Evolutionary conservation across 306 rosid genomes (phyloP).

Genomic region (Sophora flavescens): DNA sequence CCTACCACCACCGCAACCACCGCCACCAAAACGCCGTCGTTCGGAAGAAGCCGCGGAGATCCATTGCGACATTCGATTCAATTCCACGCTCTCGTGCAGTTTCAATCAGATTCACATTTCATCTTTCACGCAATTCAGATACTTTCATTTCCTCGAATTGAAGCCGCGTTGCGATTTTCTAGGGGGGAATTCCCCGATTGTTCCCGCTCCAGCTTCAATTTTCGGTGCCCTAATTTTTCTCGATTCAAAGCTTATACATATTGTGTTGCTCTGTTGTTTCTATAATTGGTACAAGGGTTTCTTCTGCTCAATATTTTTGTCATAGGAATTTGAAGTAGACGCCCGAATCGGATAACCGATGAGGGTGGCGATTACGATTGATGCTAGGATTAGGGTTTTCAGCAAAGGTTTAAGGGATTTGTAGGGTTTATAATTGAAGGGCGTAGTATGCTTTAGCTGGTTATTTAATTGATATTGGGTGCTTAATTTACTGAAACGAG

Average conservation of each 20-base stretch:
- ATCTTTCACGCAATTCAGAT: constrained; percentile 16
- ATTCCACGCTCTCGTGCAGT: constrained; percentile 7
- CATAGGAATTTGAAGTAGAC: constrained; percentile 32
- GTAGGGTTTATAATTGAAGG: constrained; percentile 44
- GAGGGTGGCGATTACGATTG: constrained; percentile 37
- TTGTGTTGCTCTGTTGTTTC: constrained; percentile 23
- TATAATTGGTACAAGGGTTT: constrained; percentile 36
- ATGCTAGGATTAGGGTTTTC: constrained; percentile 53
- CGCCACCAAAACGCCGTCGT: constrained; percentile 52
- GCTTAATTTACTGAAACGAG: constrained; percentile 35
- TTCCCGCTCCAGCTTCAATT: constrained; percentile 36
- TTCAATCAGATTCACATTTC: constrained; percentile 42
- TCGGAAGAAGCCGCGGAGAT: constrained; percentile 40
- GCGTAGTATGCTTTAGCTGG: constrained; percentile 41
- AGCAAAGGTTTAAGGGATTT: constrained; percentile 52
- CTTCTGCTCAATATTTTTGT: constrained; percentile 39
- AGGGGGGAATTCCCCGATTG: constrained; percentile 22
- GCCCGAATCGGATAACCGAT: constrained; percentile 40
- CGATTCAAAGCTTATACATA: neutral
- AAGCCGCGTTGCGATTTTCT: constrained; percentile 45
- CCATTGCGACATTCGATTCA: constrained; percentile 47
- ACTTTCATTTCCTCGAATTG: constrained; percentile 39
- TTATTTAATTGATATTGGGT: constrained; percentile 42
- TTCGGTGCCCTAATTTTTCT: neutral
- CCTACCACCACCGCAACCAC: constrained; percentile 42